Evolutionary conservation across 495 filamentous ascomycete genomes (phyloP).

Genomic region (Neurospora sp.): DNA sequence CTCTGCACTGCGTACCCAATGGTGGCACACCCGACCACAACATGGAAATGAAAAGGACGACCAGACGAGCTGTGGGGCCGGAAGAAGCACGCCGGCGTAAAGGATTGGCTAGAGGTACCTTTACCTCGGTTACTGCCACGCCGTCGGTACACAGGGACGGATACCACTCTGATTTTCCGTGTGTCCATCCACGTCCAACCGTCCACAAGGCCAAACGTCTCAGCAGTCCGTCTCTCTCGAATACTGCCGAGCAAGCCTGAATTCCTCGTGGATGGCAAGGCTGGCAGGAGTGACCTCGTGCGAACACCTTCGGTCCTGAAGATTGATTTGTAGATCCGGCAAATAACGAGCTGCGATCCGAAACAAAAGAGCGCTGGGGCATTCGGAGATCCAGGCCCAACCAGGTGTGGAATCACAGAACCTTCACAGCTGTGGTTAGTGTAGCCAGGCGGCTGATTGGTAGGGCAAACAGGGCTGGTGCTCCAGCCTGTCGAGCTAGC

Average conservation of each 20-base stretch:
- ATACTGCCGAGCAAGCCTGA: not conserved
- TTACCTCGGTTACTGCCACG: not conserved
- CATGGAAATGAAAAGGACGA: not conserved
- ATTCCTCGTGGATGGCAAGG: not conserved
- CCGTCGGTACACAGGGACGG: not conserved
- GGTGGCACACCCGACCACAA: not conserved
- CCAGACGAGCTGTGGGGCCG: not conserved
- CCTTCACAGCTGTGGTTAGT: not conserved
- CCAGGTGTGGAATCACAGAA: not conserved
- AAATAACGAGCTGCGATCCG: not conserved
- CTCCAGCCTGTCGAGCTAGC: not conserved
- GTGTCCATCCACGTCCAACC: not conserved
- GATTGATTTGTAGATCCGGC: not conserved
- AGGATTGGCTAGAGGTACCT: not conserved
- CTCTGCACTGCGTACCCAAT: not conserved
- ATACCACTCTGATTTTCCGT: not conserved
- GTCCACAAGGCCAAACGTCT: not conserved
- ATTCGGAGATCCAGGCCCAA: not conserved
- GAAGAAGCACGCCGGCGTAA: not conserved
- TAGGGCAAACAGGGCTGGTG: not conserved
- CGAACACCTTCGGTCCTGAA: not conserved
- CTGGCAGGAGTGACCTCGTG: not conserved
- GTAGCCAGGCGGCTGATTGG: not conserved
- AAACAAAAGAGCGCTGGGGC: not conserved
- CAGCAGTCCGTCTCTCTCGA: not conserved